phyloP scores from a whole-genome alignment of 2,329 filamentous ascomycete genomes.

The Zelopaecilomyces penicillatus region DNA sequence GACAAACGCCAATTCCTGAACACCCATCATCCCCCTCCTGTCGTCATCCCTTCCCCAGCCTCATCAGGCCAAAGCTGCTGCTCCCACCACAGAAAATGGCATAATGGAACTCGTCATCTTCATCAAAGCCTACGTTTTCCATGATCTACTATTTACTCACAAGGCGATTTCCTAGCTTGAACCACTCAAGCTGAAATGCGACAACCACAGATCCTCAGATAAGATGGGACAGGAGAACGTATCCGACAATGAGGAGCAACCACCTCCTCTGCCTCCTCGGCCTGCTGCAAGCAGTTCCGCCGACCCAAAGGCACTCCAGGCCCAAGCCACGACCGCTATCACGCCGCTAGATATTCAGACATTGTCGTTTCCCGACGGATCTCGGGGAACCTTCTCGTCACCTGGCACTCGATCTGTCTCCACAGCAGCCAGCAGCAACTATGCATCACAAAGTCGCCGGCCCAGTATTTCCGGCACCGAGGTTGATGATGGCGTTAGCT shows the following conservation, averaged over 20 bases:
- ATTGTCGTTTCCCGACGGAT: conserved; percentile 62
- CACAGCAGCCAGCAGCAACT: conserved; percentile 31
- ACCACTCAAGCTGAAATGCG: conserved; percentile 19
- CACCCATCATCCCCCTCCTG: not conserved
- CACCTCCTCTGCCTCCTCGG: conserved; percentile 49
- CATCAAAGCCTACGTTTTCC: too few relatives aligned
- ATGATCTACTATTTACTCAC: not conserved
- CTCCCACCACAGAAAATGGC: conserved; percentile 4
- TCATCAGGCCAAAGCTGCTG: conserved; percentile 2
- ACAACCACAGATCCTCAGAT: conserved; percentile 10
- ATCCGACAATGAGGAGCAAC: conserved; percentile 33
- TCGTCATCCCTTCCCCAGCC: not conserved
- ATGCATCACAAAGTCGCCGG: conserved; percentile 28
- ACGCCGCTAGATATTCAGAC: conserved; percentile 75
- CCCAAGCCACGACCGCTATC: conserved; percentile 74
- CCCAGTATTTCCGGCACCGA: conserved; percentile 33
- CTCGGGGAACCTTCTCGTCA: conserved; percentile 53
- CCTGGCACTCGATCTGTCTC: conserved; percentile 27
- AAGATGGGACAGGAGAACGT: conserved; percentile 22
- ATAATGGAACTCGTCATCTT: conserved; percentile 2
- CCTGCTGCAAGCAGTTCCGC: conserved; percentile 28
- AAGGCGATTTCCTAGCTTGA: not conserved
- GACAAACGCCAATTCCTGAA: too few relatives aligned
- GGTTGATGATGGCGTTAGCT: conserved; percentile 54
- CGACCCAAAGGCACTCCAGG: conserved; percentile 37